Base-by-base conservation (phyloP, 805 yeast species). In the Grigorovia yakushimaensis region DNA sequence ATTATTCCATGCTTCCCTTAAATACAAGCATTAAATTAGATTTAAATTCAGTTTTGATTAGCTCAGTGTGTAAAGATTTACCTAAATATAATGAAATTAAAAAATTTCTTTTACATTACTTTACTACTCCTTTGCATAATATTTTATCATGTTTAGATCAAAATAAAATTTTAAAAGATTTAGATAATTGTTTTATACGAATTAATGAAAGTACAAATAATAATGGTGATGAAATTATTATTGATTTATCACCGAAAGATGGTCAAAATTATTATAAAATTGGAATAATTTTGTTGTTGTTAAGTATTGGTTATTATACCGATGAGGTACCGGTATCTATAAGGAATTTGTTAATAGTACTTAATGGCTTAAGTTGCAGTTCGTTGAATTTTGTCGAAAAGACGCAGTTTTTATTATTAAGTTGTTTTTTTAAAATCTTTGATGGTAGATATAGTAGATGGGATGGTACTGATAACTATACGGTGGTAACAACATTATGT, bases 361-460 rank as follows among this genome's bases (percentile, higher is more conserved):
- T 62, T 20, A 48, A 44, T 15, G 59, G 63, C 2, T 48, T 52
- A 2, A 43, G 51, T n/a, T 53, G 54, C 11, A 51, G 59, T 9
- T 57, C 56, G 36, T 48, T 54, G 11, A 57, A 50, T 51, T 58
- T 47, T 33, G 43, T 62, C 8, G 67, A 64, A 37, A 54, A 57
- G 41, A 55, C 59, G 1, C 68, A 65, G 35, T 64, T 59, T 46
- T 41, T 62, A 8, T 44, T 61, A 20, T 46, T 64, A 11, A 49
- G 51, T 21, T 55, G 52, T 38, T 42, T 63, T 21, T 50, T 48
- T 43, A 49, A 51, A 40, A 43, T 51, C 4, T 47, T 45, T 41
- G 41, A 49, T 19, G 48, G 52, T 4, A 42, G 42, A 27, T 52
- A 48, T 22, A 57, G 58, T 17, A 50, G 45, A 5, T 50, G 51